Evolutionary conservation across 2,329 filamentous ascomycete genomes (phyloP).

Genomic region (Clarireedia sp.): DNA sequence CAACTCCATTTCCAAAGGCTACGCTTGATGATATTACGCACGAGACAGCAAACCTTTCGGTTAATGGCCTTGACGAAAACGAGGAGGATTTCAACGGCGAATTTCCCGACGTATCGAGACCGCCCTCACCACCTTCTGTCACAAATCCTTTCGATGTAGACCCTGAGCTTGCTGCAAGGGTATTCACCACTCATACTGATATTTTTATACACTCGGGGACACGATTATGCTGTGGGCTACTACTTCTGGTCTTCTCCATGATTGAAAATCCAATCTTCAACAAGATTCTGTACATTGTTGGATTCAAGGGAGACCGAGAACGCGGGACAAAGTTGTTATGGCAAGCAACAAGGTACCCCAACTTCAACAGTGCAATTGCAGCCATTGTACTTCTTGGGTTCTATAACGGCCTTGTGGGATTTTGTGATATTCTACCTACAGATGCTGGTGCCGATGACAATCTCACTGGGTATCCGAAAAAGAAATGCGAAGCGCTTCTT

Average conservation of each 20-base stretch:
- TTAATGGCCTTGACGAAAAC: background rate
- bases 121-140: slow-evolving; percentile 6
- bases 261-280: slow-evolving; percentile 78
- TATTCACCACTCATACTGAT: slow-evolving; percentile 70
- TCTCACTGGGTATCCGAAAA: slow-evolving; percentile 63
- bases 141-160: slow-evolving; percentile 21
- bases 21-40: slow-evolving; percentile 1
- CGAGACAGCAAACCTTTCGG: background rate
- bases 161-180: slow-evolving; percentile 42
- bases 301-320: slow-evolving; percentile 82
- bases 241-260: slow-evolving; percentile 83
- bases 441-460: slow-evolving; percentile 47
- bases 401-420: slow-evolving; percentile 79
- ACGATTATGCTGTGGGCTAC: slow-evolving; percentile 81
- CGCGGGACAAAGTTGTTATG: slow-evolving; percentile 80
- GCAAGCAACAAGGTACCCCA: slow-evolving; percentile 77
- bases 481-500: slow-evolving; percentile 60
- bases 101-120: background rate
- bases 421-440: slow-evolving; percentile 76
- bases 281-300: slow-evolving; percentile 78
- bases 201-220: slow-evolving; percentile 82
- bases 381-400: slow-evolving; percentile 74
- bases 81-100: background rate
- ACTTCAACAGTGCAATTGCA: slow-evolving; percentile 87
- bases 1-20: background rate